Percentiles rank a stretch among this genome's conserved stretches.
Evolutionary conservation across 2,329 filamentous ascomycete genomes (phyloP).

Genomic region (Teratosphaeria pseudoeucalypti): DNA sequence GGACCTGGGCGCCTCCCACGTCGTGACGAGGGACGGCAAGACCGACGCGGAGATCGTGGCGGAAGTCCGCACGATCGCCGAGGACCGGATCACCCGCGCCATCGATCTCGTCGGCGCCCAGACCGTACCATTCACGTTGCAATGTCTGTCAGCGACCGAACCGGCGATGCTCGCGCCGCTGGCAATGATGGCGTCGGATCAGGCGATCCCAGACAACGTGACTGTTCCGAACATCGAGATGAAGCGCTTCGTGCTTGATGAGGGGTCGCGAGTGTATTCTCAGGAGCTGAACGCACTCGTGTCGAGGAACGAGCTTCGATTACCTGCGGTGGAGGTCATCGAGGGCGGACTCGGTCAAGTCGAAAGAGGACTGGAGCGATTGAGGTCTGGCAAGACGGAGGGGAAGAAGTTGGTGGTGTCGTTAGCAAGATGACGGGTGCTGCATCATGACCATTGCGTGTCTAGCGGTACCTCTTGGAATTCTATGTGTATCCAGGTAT

Average conservation of each 20-base stretch:
- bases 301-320: slow-evolving; percentile 16
- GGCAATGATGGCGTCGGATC: slow-evolving; percentile 24
- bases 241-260: slow-evolving; percentile 30
- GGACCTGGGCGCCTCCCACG: slow-evolving; percentile 25
- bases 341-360: slow-evolving; percentile 27
- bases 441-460: neutral
- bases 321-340: slow-evolving; percentile 26
- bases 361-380: slow-evolving; percentile 22
- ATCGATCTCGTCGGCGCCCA: slow-evolving; percentile 31
- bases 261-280: slow-evolving; percentile 20
- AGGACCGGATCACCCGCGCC: slow-evolving; percentile 23
- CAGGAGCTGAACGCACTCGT: slow-evolving; percentile 25
- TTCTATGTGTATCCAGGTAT: neutral
- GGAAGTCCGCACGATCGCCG: slow-evolving; percentile 21
- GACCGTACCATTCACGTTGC: slow-evolving; percentile 19
- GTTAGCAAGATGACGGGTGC: neutral
- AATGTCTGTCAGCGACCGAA: neutral
- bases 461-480: neutral
- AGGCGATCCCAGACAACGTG: slow-evolving; percentile 22
- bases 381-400: slow-evolving; percentile 15
- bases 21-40: slow-evolving; percentile 27
- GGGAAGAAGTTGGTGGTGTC: slow-evolving; percentile 3
- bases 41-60: slow-evolving; percentile 24
- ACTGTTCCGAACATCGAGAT: slow-evolving; percentile 30
- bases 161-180: slow-evolving; percentile 26